These are phyloP conservation scores for Talaromyces sp. DNA, from an alignment of 2,329 filamentous ascomycete genomes.

Conservation along the genomic window DNA sequence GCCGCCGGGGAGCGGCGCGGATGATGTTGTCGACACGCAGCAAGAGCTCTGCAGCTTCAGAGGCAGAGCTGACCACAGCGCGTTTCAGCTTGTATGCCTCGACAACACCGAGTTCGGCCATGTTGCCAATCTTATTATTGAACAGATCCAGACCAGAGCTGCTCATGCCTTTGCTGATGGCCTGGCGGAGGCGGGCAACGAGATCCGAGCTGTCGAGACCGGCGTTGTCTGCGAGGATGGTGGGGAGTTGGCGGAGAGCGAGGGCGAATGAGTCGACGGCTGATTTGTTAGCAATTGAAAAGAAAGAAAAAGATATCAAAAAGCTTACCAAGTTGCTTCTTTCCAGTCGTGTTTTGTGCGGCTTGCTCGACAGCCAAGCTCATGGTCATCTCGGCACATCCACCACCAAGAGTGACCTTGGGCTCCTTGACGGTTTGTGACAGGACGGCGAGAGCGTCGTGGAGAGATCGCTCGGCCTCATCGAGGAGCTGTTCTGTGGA, in stretches of 20 bases:
- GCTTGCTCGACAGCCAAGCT: constrained; percentile 93
- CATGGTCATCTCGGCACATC: constrained; percentile 98
- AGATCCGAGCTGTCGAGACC: constrained; percentile 93
- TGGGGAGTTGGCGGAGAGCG: constrained; percentile 87
- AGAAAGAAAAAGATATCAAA: neutral
- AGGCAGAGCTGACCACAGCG: constrained; percentile 94
- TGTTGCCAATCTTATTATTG: constrained; percentile 89
- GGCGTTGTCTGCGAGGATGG: constrained; percentile 95
- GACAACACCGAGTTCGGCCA: constrained; percentile 90
- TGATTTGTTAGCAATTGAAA: neutral
- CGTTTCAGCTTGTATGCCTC: constrained; percentile 99
- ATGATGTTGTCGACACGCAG: constrained; percentile 98
- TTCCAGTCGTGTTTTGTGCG: constrained; percentile 89
- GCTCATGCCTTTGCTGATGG: constrained; percentile 89
- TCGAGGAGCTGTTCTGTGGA: constrained; percentile 96
- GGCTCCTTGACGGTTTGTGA: constrained; percentile 96
- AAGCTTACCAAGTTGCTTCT: constrained; percentile 66
- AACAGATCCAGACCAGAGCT: constrained; percentile 86
- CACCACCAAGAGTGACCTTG: constrained; percentile 87
- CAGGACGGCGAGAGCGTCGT: constrained; percentile 91
- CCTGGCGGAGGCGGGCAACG: constrained; percentile 83
- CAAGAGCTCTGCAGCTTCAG: constrained; percentile 92
- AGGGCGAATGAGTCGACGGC: constrained; percentile 86
- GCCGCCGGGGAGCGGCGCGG: constrained; percentile 77
- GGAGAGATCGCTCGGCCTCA: constrained; percentile 90